Percentiles rank a stretch among this genome's conserved stretches.
Conservation (phyloP, 257 asterid species). For the Solanum chmielewskii region DNA sequence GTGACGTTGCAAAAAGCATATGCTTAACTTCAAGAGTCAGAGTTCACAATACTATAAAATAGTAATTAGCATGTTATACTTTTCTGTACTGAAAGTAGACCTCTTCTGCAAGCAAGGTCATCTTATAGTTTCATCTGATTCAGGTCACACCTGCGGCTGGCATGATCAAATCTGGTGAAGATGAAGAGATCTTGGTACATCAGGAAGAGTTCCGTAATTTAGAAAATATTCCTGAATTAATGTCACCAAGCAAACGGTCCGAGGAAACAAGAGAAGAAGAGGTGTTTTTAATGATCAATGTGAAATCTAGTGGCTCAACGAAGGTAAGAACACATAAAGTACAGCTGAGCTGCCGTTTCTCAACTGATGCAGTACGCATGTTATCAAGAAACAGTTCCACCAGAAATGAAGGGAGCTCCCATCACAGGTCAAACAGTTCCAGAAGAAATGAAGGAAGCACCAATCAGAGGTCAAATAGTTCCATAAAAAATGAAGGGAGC, state of each 20-base stretch:
- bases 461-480: conserved; percentile 1
- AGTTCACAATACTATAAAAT: not conserved
- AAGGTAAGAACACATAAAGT: conserved; percentile 34
- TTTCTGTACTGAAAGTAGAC: not conserved
- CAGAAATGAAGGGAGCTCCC: conserved; percentile 30
- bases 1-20: not conserved
- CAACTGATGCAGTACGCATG: conserved; percentile 7
- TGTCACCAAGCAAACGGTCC: conserved; percentile 76
- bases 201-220: conserved; percentile 51
- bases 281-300: conserved; percentile 42
- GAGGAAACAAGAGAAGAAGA: conserved; percentile 69
- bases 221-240: conserved; percentile 54
- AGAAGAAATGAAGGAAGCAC: not conserved
- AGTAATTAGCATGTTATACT: not conserved
- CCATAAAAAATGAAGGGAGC: conserved; percentile 28
- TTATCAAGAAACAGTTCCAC: conserved; percentile 27
- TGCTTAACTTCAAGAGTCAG: not conserved
- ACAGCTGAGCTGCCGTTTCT: conserved; percentile 32
- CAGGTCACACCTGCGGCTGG: conserved; percentile 80
- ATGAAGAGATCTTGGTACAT: conserved; percentile 36
- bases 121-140: not conserved
- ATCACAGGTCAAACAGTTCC: conserved; percentile 7
- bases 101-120: not conserved
- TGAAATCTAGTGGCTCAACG: conserved; percentile 43
- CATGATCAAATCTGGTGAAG: conserved; percentile 44